A percentile compares a stretch with the other conserved stretches of the same genome.
Conservation (phyloP, 148 eudicot species). For the Diospyros lotus region DNA sequence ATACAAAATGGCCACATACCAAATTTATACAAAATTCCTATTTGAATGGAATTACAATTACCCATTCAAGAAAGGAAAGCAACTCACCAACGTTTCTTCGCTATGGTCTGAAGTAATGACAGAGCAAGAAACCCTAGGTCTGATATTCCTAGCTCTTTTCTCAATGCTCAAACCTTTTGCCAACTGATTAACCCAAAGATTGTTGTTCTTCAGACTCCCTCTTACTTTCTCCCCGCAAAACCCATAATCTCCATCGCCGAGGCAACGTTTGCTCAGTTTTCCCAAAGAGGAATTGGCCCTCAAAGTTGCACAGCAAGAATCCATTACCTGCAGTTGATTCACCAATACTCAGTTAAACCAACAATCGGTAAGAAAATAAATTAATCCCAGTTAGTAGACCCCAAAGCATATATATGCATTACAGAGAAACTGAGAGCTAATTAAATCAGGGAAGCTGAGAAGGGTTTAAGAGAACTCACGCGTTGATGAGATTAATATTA, state of each 20-base stretch:
- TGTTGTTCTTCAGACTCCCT: constrained; percentile 41
- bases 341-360: not conserved
- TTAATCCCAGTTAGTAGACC: not conserved
- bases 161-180: constrained; percentile 26
- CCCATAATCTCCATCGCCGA: constrained; percentile 28
- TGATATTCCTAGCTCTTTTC: constrained; percentile 35
- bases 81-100: constrained; percentile 53
- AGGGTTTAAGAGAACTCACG: not conserved
- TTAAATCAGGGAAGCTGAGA: not conserved
- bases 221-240: constrained; percentile 55
- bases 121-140: constrained; percentile 51
- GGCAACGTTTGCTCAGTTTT: constrained; percentile 23
- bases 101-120: constrained; percentile 54
- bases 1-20: too few relatives aligned
- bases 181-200: constrained; percentile 27
- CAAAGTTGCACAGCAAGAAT: constrained; percentile 54
- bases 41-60: not conserved
- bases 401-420: constrained; percentile 23
- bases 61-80: not conserved
- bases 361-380: not conserved
- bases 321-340: constrained; percentile 35
- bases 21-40: too few relatives aligned
- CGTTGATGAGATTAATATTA: not conserved
- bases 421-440: not conserved
- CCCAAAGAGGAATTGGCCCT: constrained; percentile 42